Evolutionary conservation across 208 protist species (phyloP), one percentile per base, ranked within the genome.

Genomic region (Crithidia bombi): DNA sequence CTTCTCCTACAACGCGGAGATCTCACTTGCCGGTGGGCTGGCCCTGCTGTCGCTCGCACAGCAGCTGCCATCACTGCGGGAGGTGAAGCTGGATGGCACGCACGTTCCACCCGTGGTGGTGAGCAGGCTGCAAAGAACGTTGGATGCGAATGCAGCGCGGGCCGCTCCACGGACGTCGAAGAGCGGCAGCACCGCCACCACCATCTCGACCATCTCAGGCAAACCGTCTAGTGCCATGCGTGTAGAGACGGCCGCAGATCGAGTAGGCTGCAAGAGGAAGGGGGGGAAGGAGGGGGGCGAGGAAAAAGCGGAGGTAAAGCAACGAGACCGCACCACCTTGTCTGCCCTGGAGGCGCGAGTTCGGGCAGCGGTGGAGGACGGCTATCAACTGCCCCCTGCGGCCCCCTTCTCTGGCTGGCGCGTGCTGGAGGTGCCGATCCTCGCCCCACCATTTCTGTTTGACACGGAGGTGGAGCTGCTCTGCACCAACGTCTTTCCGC

Each of bases 391-490:
- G 30, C 73, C 79, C 0, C 78, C 75, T 3, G 79, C 74, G 1
- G 73, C 84, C 39, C 39, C 77, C 19, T 35, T 65, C 21, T 86
- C 87, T 4, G 85, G 88, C 25, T 94, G 91, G 89, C 74, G 85
- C 17, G 71, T 96, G 54, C 49, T 96, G 38, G 87, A 94, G 41
- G 81, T 96, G 10, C 79, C 91, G 0, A 87, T 96, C 65, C 76
- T 94, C 3, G 84, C 85, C 46, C 84, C 88, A n/a, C 83, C 82
- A 5, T 72, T 76, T 46, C 75, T 96, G 10, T 96, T 96, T 62
- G 75, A 86, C n/a, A 92, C 82, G 0, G 91, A 96, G 63, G 43
- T 91, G 9, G 52, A 78, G 21, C 43, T 90, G 17, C 77, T 96
- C 12, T 41, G 83, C 28, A 30, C 69, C 9, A 35, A 78, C 5